Evolutionary conservation across 129 eudicot genomes (phyloP).

Genomic region (carrot (Daucus carota)): DH1_v3.0 NC_030386.2:21904001-21904500

Average conservation of each 20-base stretch:
- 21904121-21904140: no score
- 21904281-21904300: no score
- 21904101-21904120: no score
- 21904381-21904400: constrained; percentile 53
- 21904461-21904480: no score
- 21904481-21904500: no score
- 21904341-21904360: not conserved
- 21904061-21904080: no score
- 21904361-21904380: constrained; percentile 49
- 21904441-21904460: no score
- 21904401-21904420: constrained; percentile 49
- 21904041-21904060: no score
- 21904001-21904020: no score
- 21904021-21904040: no score
- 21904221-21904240: constrained; percentile 46
- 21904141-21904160: constrained; percentile 45
- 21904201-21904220: constrained; percentile 27
- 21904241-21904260: constrained; percentile 40
- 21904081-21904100: no score
- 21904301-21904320: constrained; percentile 37
- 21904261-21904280: constrained; percentile 40
- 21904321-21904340: constrained; percentile 6
- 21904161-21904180: constrained; percentile 17
- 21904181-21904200: constrained; percentile 27
- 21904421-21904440: constrained; percentile 58